Evolutionary conservation across 2,329 filamentous ascomycete genomes (phyloP).

Genomic region (Cercospora nicotianae): DNA sequence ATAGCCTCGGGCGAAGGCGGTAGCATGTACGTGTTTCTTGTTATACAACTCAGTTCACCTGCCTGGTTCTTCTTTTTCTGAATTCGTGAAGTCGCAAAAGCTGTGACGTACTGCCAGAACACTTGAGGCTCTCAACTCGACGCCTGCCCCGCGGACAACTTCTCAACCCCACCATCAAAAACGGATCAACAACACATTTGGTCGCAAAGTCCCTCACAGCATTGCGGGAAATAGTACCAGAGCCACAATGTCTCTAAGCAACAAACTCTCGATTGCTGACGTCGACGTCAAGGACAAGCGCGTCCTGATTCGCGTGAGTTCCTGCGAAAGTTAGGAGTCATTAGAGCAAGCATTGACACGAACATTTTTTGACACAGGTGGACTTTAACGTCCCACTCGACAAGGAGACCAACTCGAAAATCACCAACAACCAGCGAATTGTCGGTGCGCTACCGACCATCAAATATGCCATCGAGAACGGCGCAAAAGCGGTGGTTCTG

Average conservation of each 20-base stretch:
- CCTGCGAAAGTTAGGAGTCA: background rate
- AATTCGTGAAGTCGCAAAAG: background rate
- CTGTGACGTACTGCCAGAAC: background rate
- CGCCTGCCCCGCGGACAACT: conserved; percentile 1
- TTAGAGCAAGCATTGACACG: conserved; percentile 5
- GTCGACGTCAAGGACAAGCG: conserved; percentile 98
- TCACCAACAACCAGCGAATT: conserved; percentile 99
- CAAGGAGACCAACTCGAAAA: conserved; percentile 69
- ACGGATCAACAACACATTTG: background rate
- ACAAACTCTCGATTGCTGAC: conserved; percentile 95
- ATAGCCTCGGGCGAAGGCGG: conserved; percentile 18
- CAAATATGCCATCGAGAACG: conserved; percentile 44
- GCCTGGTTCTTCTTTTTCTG: background rate
- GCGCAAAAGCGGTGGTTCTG: conserved; percentile 71
- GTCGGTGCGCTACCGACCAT: conserved; percentile 68
- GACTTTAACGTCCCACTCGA: conserved; percentile 99
- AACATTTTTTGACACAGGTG: conserved; percentile 59
- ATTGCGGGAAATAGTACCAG: background rate
- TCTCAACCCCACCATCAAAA: conserved; percentile 4
- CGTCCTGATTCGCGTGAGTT: conserved; percentile 82
- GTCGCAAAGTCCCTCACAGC: background rate
- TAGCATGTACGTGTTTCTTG: conserved; percentile 4
- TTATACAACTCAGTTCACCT: background rate
- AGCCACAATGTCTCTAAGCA: conserved; percentile 87
- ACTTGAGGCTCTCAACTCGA: conserved; percentile 1